These are phyloP conservation scores for Solanum chaucha DNA, from an alignment of 257 asterid genomes.

Conservation along the genomic window DNA sequence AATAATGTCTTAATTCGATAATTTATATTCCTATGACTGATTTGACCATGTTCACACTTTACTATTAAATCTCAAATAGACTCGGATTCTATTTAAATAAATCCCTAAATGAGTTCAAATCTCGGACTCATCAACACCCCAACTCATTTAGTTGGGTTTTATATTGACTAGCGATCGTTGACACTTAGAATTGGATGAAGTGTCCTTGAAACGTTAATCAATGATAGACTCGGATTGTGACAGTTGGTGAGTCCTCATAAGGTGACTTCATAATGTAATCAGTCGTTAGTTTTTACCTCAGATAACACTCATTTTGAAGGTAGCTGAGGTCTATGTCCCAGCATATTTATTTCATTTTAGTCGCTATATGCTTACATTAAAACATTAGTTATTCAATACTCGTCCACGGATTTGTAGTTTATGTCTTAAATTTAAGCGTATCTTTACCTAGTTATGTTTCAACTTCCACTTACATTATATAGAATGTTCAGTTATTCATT, in stretches of 20 bases:
- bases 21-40: too few relatives aligned
- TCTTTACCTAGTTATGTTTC: not conserved
- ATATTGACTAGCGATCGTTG: too few relatives aligned
- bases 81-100: too few relatives aligned
- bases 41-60: too few relatives aligned
- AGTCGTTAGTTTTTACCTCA: too few relatives aligned
- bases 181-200: too few relatives aligned
- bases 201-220: too few relatives aligned
- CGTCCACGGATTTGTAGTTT: not conserved
- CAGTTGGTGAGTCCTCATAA: not conserved
- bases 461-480: not conserved
- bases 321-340: not conserved
- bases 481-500: not conserved
- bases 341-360: not conserved
- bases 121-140: too few relatives aligned
- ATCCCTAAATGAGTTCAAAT: too few relatives aligned
- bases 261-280: not conserved
- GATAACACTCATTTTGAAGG: not conserved
- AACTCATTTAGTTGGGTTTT: too few relatives aligned
- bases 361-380: not conserved
- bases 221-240: not conserved
- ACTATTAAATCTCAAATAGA: too few relatives aligned
- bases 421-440: not conserved
- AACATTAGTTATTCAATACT: not conserved
- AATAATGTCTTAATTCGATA: too few relatives aligned